Evolutionary conservation across 2,329 filamentous ascomycete species (phyloP).

Genomic region (Aspergillus tanneri): DNA sequence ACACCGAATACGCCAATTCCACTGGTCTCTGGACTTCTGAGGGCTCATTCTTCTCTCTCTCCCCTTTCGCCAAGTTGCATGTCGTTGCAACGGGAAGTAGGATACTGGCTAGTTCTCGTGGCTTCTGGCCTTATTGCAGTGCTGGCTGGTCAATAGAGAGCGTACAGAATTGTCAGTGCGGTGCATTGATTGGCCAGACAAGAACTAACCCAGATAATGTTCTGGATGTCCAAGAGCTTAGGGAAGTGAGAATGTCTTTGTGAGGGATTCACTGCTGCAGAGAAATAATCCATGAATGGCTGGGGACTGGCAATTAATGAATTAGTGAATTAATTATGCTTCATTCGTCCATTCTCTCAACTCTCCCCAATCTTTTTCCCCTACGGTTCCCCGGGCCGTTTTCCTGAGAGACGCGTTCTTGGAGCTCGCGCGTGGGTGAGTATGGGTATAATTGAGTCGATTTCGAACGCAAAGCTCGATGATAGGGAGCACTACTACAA

Average conservation of each 20-base stretch:
- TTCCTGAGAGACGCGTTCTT: too few species aligned
- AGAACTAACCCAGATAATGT: not conserved
- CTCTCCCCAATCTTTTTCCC: too few species aligned
- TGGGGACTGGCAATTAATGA: too few species aligned
- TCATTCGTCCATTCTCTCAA: too few species aligned
- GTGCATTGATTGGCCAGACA: not conserved
- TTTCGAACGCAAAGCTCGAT: conserved; percentile 37
- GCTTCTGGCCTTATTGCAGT: not conserved
- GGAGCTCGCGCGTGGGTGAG: conserved; percentile 38
- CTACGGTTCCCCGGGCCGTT: too few species aligned
- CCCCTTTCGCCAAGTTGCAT: not conserved
- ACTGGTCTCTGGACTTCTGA: not conserved
- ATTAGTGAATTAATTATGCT: too few species aligned
- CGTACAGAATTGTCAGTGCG: not conserved
- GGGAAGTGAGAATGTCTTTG: not conserved
- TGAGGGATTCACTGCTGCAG: not conserved
- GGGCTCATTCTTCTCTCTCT: not conserved
- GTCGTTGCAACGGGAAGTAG: not conserved
- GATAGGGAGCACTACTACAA: conserved; percentile 21
- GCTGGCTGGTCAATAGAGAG: not conserved
- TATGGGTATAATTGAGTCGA: conserved; percentile 38
- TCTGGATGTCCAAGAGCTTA: not conserved
- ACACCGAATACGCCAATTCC: not conserved
- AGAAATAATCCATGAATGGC: not conserved
- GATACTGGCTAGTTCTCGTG: not conserved